These are phyloP conservation scores for Malania oleifera DNA, from an alignment of 164 flowering plant species.

Conservation along the genomic window DNA sequence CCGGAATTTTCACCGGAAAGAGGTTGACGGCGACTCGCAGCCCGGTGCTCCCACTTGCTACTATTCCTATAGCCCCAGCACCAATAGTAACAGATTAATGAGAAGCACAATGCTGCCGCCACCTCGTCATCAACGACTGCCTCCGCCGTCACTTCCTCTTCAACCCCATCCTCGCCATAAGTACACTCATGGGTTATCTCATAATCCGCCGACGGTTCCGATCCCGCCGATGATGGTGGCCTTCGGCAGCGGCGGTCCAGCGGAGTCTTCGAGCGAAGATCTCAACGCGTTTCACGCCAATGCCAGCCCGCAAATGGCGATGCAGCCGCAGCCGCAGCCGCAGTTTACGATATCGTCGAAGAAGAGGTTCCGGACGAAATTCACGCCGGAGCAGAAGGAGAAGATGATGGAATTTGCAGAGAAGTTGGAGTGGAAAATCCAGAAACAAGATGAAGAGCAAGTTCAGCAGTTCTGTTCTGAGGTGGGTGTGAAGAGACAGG, in stretches of 20 bases:
- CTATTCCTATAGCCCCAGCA: conserved; percentile 10
- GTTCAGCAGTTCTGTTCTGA: conserved; percentile 47
- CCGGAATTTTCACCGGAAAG: conserved; percentile 16
- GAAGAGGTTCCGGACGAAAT: conserved; percentile 59
- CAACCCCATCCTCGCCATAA: conserved; percentile 19
- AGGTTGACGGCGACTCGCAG: neutral
- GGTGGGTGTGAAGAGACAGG: conserved; percentile 43
- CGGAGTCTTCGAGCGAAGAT: conserved; percentile 65
- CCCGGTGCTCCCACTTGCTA: conserved; percentile 15
- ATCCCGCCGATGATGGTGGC: conserved; percentile 44
- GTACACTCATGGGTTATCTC: conserved; percentile 11
- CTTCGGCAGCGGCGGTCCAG: conserved; percentile 35
- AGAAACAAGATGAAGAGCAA: conserved; percentile 44
- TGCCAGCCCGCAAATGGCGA: conserved; percentile 10
- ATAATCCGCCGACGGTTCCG: conserved; percentile 5
- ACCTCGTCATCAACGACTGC: conserved; percentile 5
- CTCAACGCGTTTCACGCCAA: conserved; percentile 27
- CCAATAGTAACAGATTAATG: conserved; percentile 8
- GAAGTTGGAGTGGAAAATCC: conserved; percentile 54
- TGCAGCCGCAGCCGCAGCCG: conserved; percentile 3
- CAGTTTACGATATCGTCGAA: conserved; percentile 10
- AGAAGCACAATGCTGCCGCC: conserved; percentile 12
- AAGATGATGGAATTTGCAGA: conserved; percentile 58
- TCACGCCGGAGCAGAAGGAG: conserved; percentile 45
- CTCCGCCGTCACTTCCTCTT: conserved; percentile 6